Base-by-base conservation (phyloP, 1,284 basidiomycete species). In the Flammula alnicola region DNA sequence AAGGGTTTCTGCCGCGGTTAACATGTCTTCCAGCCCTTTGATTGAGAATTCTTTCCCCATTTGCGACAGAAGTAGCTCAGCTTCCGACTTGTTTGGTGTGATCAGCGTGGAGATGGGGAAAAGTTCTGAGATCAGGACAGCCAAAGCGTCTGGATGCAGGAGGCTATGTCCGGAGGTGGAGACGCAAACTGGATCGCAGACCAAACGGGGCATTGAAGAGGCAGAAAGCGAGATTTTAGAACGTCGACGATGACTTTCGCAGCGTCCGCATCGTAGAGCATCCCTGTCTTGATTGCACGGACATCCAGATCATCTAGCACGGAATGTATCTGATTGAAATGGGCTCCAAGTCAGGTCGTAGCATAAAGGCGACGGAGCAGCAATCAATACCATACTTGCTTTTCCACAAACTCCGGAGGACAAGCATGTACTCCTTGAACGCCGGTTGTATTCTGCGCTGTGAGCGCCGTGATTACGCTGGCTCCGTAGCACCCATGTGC, bases 101-200 rank as follows among this genome's bases (percentile, higher is more conserved):
- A 98, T 76, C 27, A 97, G 65, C 0, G 78, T 75, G 0, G 90
- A 78, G 8, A 90, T 70, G 0, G 92, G 92, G 38, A 97, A 80
- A 1, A 98, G 71, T 9, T 85, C 77, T 0, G 67, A 50, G 8
- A 84, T 74, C 46, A 97, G 64, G 1, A 78, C 74, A 4, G 77
- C 66, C 35, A 95, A 65, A 0, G 93, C 92, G 8, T 83, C 79
- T 4, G 79, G 68, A 2, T 86, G 76, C 3, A 98, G 76, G 0
- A 98, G 77, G 6, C 79, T 81, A 59, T 95, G 91, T 2, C 95
- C 94, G 0, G 93, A 95, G 0, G 95, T 97, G 2, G 93, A 94
- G 1, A 98, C 91, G 68, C 90, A 95, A 17, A 98, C 95, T 0
- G 95, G 95, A 65, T 96, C 93, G 54, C 91, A 83, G 20, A 95